These are phyloP conservation scores for Pholiota adiposa DNA, from an alignment of 1,284 basidiomycete species.

Conservation along the genomic window DNA sequence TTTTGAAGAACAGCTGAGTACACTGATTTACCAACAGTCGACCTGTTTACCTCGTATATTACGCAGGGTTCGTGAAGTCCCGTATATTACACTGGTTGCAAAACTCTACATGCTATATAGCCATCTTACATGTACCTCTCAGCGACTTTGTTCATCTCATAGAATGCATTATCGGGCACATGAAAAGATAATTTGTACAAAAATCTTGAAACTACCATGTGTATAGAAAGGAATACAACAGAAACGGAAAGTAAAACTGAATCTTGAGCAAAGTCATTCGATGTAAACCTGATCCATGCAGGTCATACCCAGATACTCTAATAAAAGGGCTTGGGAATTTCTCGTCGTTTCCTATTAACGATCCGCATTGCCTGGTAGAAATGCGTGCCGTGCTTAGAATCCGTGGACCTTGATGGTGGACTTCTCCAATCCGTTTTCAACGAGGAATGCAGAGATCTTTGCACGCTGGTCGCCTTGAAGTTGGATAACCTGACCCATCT, in stretches of 20 bases:
- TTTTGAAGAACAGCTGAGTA: constrained; percentile 27
- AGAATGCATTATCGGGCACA: constrained; percentile 14
- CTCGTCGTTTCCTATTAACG: constrained; percentile 13
- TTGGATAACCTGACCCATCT: constrained; percentile 98
- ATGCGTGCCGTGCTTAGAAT: constrained; percentile 54
- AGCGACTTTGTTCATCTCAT: neutral
- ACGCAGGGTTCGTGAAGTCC: constrained; percentile 15
- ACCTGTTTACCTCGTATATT: constrained; percentile 25
- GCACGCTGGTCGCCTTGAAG: constrained; percentile 97
- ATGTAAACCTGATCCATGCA: constrained; percentile 16
- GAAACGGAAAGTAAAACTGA: constrained; percentile 12
- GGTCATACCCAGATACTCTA: constrained; percentile 10
- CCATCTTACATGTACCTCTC: neutral
- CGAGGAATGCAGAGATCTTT: constrained; percentile 89
- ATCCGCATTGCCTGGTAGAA: constrained; percentile 8
- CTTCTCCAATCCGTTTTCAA: constrained; percentile 76
- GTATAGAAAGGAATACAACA: constrained; percentile 10
- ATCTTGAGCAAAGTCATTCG: constrained; percentile 18
- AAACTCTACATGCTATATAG: neutral
- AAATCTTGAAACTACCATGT: constrained; percentile 2
- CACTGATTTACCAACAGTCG: constrained; percentile 23
- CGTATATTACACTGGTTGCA: neutral
- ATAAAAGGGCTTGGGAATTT: constrained; percentile 14
- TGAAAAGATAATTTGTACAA: constrained; percentile 18
- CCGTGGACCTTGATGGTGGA: constrained; percentile 85